Percentiles rank a stretch among this genome's conserved stretches.
phyloP scores from a whole-genome alignment of 805 yeast species.

The Diddensiella santjacobensis region DNA sequence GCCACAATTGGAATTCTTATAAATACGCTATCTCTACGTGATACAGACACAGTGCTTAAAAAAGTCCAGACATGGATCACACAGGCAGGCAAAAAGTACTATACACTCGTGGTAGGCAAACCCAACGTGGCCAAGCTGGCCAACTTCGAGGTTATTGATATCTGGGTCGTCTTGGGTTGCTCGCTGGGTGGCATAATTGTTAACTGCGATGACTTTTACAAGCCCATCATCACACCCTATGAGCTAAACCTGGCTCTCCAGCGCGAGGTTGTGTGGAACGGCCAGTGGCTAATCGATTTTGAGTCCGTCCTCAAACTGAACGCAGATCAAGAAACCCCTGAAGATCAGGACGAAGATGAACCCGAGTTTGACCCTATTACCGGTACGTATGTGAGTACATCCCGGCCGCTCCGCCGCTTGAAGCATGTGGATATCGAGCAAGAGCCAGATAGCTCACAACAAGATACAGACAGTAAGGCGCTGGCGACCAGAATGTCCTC shows the following conservation, averaged over 20 bases:
- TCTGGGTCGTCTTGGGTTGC: slow-evolving; percentile 94
- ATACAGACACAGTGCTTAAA: slow-evolving; percentile 65
- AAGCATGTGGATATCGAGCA: slow-evolving; percentile 62
- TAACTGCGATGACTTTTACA: slow-evolving; percentile 72
- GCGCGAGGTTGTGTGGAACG: slow-evolving; percentile 82
- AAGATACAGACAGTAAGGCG: slow-evolving; percentile 24
- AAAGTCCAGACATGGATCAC: slow-evolving; percentile 57
- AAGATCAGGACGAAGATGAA: slow-evolving; percentile 46
- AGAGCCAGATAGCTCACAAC: slow-evolving; percentile 29
- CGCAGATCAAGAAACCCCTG: slow-evolving; percentile 19
- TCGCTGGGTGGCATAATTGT: slow-evolving; percentile 88
- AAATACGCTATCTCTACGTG: slow-evolving; percentile 78
- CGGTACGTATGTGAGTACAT: slow-evolving; percentile 63
- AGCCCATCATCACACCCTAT: slow-evolving; percentile 91
- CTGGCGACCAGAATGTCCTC: slow-evolving; percentile 50
- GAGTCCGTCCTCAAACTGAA: slow-evolving; percentile 44
- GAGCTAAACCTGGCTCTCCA: slow-evolving; percentile 79
- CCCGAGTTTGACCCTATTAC: slow-evolving; percentile 90
- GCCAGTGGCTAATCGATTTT: slow-evolving; percentile 87
- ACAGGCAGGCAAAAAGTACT: slow-evolving; percentile 83
- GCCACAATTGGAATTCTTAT: slow-evolving; percentile 89
- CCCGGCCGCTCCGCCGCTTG: slow-evolving; percentile 70
- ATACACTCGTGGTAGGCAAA: slow-evolving; percentile 93
- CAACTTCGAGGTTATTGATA: slow-evolving; percentile 88
- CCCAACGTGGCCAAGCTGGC: slow-evolving; percentile 97